phyloP scores from a whole-genome alignment of 2,329 filamentous ascomycete species.

The Pyricularia pennisetigena region DNA sequence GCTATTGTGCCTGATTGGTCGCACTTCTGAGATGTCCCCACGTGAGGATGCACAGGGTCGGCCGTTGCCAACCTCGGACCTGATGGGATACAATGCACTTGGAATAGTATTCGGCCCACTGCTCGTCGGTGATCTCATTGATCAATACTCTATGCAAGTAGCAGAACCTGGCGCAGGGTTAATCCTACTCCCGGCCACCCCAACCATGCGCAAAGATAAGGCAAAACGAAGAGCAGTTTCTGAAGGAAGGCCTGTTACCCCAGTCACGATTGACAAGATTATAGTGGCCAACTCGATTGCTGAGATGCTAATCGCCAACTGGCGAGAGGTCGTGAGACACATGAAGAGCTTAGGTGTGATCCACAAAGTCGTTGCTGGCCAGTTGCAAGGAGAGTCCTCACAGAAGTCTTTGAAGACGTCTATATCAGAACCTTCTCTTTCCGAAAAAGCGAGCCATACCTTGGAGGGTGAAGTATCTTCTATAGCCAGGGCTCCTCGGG shows the following conservation, averaged over 20 bases:
- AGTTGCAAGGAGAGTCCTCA: neutral
- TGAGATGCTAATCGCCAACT: slow-evolving; percentile 57
- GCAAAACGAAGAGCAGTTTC: neutral
- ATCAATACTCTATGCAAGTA: slow-evolving; percentile 38
- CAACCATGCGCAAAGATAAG: slow-evolving; percentile 18
- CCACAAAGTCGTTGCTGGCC: neutral
- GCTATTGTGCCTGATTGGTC: slow-evolving; percentile 50
- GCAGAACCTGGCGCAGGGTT: slow-evolving; percentile 30
- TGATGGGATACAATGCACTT: slow-evolving; percentile 55
- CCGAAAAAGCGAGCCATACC: neutral
- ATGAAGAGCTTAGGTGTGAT: slow-evolving; percentile 38
- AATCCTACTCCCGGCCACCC: slow-evolving; percentile 29
- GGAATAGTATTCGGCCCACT: slow-evolving; percentile 58
- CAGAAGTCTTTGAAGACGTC: slow-evolving; percentile 23
- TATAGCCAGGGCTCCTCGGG: neutral
- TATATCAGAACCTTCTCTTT: slow-evolving; percentile 19
- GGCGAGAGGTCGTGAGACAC: slow-evolving; percentile 53
- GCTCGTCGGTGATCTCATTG: slow-evolving; percentile 46
- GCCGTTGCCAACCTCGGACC: slow-evolving; percentile 42
- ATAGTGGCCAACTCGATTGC: slow-evolving; percentile 47
- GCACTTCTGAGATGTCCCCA: slow-evolving; percentile 40
- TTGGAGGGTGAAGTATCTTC: slow-evolving; percentile 3
- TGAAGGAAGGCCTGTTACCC: slow-evolving; percentile 9
- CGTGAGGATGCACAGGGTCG: slow-evolving; percentile 40
- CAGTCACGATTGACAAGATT: slow-evolving; percentile 41